Evolutionary conservation across 1,284 basidiomycete genomes (phyloP).

Genomic region (Tylopilus sp.): DNA sequence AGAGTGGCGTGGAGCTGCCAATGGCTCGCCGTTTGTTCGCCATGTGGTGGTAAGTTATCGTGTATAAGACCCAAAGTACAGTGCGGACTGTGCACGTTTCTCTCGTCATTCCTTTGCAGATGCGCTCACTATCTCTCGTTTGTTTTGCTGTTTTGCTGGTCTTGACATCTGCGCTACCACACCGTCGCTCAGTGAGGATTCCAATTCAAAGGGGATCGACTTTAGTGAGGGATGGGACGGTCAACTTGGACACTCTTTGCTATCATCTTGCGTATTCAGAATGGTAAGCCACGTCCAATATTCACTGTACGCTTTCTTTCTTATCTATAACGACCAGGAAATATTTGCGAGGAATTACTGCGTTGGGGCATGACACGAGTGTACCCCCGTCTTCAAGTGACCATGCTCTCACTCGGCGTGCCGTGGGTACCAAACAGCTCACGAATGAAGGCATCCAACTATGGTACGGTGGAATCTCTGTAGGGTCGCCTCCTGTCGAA

Average conservation of each 20-base stretch:
- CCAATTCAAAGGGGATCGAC: slow-evolving; percentile 28
- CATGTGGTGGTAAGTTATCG: too few relatives aligned
- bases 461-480: slow-evolving; percentile 39
- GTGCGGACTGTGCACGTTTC: too few relatives aligned
- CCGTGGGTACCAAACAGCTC: slow-evolving; percentile 20
- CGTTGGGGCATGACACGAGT: slow-evolving; percentile 15
- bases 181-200: slow-evolving; percentile 26
- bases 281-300: slow-evolving; percentile 24
- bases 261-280: slow-evolving; percentile 26
- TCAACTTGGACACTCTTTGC: slow-evolving; percentile 26
- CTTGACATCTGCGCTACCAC: slow-evolving; percentile 28
- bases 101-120: slow-evolving; percentile 19
- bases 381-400: neutral
- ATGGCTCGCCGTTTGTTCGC: too few relatives aligned
- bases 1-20: too few relatives aligned
- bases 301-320: neutral
- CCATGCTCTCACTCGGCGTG: slow-evolving; percentile 15
- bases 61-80: too few relatives aligned
- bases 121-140: slow-evolving; percentile 25
- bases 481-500: slow-evolving; percentile 33
- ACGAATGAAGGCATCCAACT: slow-evolving; percentile 19
- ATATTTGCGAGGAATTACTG: slow-evolving; percentile 26
- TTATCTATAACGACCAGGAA: slow-evolving; percentile 32
- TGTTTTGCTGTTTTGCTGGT: slow-evolving; percentile 23
- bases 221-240: slow-evolving; percentile 25